phyloP scores from a whole-genome alignment of 75 land plant genomes.

The Picea sitchensis region DNA sequence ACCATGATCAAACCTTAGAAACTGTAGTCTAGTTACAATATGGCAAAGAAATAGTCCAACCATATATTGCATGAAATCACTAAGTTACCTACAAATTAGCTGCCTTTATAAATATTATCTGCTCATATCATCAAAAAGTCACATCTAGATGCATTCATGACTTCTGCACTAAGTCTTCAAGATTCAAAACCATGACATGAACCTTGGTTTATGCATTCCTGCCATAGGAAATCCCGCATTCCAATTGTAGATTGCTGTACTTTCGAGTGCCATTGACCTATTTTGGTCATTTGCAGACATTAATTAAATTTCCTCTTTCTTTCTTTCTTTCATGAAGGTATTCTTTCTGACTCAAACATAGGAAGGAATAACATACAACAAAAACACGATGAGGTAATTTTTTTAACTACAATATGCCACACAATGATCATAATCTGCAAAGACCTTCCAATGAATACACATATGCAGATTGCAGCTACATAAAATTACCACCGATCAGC shows the following conservation, averaged over 20 bases:
- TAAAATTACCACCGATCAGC: neutral
- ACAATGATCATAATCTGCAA: neutral
- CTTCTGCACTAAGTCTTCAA: neutral
- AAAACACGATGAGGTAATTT: neutral
- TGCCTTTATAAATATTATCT: neutral
- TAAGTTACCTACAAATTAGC: neutral
- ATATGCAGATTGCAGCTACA: neutral
- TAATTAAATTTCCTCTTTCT: no score
- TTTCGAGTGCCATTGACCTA: no score
- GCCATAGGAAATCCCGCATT: no score
- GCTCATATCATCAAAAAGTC: neutral
- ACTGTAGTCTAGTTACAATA: no score
- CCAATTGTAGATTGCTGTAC: no score
- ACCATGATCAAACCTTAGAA: no score
- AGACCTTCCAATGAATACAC: neutral
- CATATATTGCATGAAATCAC: no score
- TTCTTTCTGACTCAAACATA: neutral
- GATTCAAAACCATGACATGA: neutral
- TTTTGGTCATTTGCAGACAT: no score
- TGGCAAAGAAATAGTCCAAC: no score
- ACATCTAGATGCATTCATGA: neutral
- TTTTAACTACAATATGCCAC: neutral
- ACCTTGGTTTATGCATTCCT: neutral
- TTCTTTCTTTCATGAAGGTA: neutral
- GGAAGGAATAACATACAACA: neutral